Conservation (phyloP, 805 yeast species). For the Priceomyces medius region DNA sequence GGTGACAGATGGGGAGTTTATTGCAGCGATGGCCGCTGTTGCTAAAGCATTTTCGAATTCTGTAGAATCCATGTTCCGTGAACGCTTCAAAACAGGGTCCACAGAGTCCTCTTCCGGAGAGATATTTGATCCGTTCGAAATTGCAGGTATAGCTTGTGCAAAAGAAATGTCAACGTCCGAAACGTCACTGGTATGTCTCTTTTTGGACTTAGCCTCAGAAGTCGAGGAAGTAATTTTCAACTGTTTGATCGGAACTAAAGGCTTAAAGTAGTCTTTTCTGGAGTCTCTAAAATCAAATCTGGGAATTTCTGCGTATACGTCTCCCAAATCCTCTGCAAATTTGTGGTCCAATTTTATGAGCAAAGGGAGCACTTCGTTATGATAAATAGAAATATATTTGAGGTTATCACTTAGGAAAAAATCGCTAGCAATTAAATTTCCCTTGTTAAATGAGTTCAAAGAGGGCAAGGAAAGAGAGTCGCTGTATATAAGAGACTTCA, state of each 20-base stretch:
- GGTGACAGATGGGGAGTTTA: constrained; percentile 28
- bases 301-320: constrained; percentile 30
- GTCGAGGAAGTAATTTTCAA: constrained; percentile 9
- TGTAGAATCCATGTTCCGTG: constrained; percentile 15
- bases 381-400: constrained; percentile 36
- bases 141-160: constrained; percentile 4
- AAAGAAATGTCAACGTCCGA: constrained; percentile 10
- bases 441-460: constrained; percentile 28
- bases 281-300: constrained; percentile 32
- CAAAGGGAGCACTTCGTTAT: constrained; percentile 35
- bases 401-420: constrained; percentile 35
- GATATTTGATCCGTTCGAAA: constrained; percentile 5
- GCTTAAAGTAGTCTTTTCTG: constrained; percentile 23
- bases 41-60: constrained; percentile 28
- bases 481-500: constrained; percentile 31
- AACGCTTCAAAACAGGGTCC: constrained; percentile 28
- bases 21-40: constrained; percentile 32
- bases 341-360: constrained; percentile 25
- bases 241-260: constrained; percentile 21
- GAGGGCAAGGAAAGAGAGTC: constrained; percentile 31
- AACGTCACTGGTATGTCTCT: constrained; percentile 12
- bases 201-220: constrained; percentile 11
- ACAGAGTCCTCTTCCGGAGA: constrained; percentile 23
- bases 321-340: constrained; percentile 30
- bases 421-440: constrained; percentile 34